Base-by-base conservation (phyloP, 495 filamentous ascomycete species). In the Podospora anserina region DNA sequence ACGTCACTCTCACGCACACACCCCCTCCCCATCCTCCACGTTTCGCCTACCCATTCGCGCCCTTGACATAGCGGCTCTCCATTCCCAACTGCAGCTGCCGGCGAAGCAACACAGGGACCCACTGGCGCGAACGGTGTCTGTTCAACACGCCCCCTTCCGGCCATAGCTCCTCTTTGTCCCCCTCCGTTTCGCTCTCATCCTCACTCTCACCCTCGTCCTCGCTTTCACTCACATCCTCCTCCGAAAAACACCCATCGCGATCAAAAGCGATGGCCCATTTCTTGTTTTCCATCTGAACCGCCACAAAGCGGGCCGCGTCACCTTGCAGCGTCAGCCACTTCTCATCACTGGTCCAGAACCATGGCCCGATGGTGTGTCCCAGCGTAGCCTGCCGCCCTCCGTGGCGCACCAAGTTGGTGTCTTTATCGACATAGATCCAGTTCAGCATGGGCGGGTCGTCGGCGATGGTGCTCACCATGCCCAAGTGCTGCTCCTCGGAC, bases 351-450 rank as follows among this genome's bases (percentile, higher is more conserved):
- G 78, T 87, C 78, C 84, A 85, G 69, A 83, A 79, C 85, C 85
- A 89, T 0, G 87, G 85, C 11, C 86, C 86, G 54, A 86, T 77
- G 7, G 81, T 71, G 69, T 88, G 82, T 5, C 75, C 71, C 71
- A 79, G 26, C 64, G 78, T 83, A 58, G 81, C 82, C 65, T 79
- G 78, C 34, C 82, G 80, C 3, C 81, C 77, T 0, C 86, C 87
- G 69, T 88, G 85, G 68, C 82, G 83, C 55, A 89, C 76, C 70
- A 86, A 74, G 65, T 82, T 78, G 32, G 79, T 87, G 69, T 85
- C 84, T 68, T 83, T 81, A 78, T 88, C 85, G 67, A 86, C 82
- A 66, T 85, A 89, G 13, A 89, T 84, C 87, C 87, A 89, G 78
- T 88, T 87, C 30, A 89, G 82, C 80, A 85, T 82, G 19, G 87